phyloP scores from a whole-genome alignment of 305 asterid species.

The Fraxinus latifolia region DNA sequence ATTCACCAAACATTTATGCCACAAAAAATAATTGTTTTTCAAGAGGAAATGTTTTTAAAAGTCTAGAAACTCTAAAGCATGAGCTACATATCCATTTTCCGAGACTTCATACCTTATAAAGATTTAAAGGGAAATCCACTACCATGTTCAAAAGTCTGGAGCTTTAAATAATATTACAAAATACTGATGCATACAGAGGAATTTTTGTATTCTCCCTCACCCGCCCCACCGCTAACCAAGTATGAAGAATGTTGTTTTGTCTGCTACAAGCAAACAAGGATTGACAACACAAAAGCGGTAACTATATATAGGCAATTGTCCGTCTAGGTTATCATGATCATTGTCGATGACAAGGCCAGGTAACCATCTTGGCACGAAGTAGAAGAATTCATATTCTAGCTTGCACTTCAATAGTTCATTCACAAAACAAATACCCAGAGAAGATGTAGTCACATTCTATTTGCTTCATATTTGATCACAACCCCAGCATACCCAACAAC shows the following conservation, averaged over 20 bases:
- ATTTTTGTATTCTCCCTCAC: neutral
- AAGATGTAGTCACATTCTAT: neutral
- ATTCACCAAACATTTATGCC: neutral
- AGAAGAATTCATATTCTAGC: neutral
- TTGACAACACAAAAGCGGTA: neutral
- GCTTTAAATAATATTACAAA: neutral
- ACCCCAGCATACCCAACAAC: neutral
- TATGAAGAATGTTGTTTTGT: neutral
- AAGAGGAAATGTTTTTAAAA: neutral
- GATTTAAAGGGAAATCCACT: neutral
- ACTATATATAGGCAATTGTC: neutral
- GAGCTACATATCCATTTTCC: neutral
- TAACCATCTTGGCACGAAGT: neutral
- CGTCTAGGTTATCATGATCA: neutral
- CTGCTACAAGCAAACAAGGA: neutral
- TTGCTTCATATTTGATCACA: neutral
- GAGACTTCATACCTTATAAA: neutral
- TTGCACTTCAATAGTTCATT: neutral
- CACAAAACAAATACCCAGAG: neutral
- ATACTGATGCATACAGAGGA: neutral
- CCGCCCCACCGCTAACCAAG: neutral
- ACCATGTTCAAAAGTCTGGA: neutral
- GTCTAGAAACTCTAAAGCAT: neutral
- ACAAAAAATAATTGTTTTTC: neutral
- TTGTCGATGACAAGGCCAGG: neutral